These are phyloP conservation scores for Tetradesmus lagerheimii DNA, from an alignment of 139 green algal species.

Conservation along the genomic window DNA sequence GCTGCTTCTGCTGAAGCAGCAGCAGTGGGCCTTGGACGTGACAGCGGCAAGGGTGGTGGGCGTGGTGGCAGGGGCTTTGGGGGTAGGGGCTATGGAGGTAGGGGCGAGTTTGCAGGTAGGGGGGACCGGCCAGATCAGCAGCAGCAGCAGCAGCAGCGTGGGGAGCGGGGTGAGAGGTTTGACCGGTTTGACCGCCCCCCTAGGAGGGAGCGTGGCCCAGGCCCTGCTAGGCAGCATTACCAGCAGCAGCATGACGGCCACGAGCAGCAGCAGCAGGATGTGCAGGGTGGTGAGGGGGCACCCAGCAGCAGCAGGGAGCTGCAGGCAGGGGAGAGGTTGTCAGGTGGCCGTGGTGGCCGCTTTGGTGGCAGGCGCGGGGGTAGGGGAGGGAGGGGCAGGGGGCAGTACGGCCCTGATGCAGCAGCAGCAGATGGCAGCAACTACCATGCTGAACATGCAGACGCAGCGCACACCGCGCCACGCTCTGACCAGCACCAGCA, in stretches of 20 bases:
- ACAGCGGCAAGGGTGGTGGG: neutral
- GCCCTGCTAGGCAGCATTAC: neutral
- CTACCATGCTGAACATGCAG: neutral
- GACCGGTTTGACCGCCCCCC: neutral
- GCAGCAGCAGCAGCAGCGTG: neutral
- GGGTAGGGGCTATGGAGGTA: neutral
- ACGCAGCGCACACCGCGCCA: neutral
- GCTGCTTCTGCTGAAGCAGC: neutral
- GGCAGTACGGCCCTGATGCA: neutral
- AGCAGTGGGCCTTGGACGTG: neutral
- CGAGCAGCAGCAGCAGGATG: neutral
- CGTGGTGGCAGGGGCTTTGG: neutral
- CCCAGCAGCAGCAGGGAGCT: neutral
- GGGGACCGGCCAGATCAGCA: neutral
- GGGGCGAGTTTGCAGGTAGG: neutral
- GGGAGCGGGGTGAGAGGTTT: neutral
- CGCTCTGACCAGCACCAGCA: neutral
- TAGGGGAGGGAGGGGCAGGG: neutral
- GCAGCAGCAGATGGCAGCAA: neutral
- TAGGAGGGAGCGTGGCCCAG: neutral
- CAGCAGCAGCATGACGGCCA: neutral
- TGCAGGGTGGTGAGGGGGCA: neutral
- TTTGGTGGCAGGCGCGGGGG: neutral
- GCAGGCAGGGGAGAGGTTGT: neutral
- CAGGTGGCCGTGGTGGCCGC: neutral